Evolutionary conservation across 495 filamentous ascomycete species (phyloP).

Genomic region (Hyaloscypha bicolor): DNA sequence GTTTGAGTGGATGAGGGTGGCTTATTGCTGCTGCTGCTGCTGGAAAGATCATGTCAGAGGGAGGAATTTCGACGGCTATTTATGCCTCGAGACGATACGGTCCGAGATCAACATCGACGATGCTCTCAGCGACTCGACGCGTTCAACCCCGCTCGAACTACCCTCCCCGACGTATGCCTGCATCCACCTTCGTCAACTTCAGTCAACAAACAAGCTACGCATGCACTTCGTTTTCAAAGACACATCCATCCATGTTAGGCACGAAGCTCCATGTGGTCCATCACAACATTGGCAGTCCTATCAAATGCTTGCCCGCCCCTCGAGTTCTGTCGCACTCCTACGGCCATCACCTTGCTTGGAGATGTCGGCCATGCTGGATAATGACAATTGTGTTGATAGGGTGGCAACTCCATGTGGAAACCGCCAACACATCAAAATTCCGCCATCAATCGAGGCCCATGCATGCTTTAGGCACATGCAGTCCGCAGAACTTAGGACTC

Average conservation of each 20-base stretch:
- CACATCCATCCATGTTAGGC: not conserved
- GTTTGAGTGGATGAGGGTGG: constrained; percentile 21
- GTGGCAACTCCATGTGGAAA: constrained; percentile 4
- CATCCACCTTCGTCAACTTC: constrained; percentile 4
- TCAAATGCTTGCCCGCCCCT: constrained; percentile 1
- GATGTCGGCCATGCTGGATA: constrained; percentile 8
- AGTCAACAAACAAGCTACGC: constrained; percentile 24
- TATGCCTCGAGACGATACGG: constrained; percentile 19
- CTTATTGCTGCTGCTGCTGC: constrained; percentile 29
- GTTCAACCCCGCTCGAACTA: constrained; percentile 6
- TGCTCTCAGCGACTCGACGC: not conserved
- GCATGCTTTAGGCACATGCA: constrained; percentile 26
- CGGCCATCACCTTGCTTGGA: constrained; percentile 11
- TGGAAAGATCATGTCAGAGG: constrained; percentile 14
- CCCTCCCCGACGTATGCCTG: not conserved
- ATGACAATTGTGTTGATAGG: constrained; percentile 18
- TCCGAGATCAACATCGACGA: constrained; percentile 4
- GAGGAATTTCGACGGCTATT: constrained; percentile 19
- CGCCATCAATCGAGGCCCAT: constrained; percentile 14
- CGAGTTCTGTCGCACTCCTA: constrained; percentile 5
- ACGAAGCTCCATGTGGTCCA: not conserved
- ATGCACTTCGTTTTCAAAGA: constrained; percentile 23
- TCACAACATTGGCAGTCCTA: constrained; percentile 10
- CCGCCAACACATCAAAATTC: constrained; percentile 25
- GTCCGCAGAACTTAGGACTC: constrained; percentile 16